Evolutionary conservation across 1,284 basidiomycete genomes (phyloP).

Genomic region (Rhodotorula sp.): DNA sequence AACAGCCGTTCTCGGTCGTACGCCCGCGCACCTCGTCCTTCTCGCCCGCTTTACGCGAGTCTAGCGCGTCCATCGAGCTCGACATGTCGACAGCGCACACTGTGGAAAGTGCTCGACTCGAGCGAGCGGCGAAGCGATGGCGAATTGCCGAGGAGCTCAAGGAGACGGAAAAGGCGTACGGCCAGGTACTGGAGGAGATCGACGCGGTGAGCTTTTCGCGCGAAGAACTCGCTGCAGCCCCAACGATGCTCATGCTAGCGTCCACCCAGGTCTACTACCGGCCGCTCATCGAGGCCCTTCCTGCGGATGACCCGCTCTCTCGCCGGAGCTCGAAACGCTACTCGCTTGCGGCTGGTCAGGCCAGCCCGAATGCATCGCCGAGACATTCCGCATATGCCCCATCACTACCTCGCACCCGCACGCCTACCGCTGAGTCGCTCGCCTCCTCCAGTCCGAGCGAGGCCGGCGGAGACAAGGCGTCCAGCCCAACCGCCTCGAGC

Average conservation of each 20-base stretch:
- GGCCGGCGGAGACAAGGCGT: not conserved
- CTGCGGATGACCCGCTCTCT: conserved; percentile 3
- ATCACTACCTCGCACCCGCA: not conserved
- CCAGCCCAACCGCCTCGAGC: not conserved
- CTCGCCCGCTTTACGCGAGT: not conserved
- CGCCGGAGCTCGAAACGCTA: conserved; percentile 13
- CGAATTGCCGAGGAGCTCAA: conserved; percentile 72
- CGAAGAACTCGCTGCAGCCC: too few species aligned
- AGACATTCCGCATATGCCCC: conserved; percentile 2
- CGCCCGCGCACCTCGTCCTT: not conserved
- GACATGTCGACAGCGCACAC: not conserved
- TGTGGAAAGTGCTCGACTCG: conserved; percentile 1
- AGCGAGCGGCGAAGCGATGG: conserved; percentile 54
- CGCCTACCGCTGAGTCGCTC: conserved; percentile 10
- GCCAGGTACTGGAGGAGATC: conserved; percentile 74
- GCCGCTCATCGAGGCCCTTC: conserved; percentile 61
- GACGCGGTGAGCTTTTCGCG: conserved; percentile 60
- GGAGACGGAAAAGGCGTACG: conserved; percentile 75
- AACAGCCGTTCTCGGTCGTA: conserved; percentile 2
- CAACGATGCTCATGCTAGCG: not conserved
- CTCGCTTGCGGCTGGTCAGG: not conserved
- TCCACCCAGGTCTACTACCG: conserved; percentile 67
- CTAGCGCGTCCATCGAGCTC: not conserved
- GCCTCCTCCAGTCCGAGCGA: not conserved
- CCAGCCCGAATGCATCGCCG: conserved; percentile 2